Base-by-base conservation (phyloP, 805 yeast species). In the Blastobotrys attinorum region DNA sequence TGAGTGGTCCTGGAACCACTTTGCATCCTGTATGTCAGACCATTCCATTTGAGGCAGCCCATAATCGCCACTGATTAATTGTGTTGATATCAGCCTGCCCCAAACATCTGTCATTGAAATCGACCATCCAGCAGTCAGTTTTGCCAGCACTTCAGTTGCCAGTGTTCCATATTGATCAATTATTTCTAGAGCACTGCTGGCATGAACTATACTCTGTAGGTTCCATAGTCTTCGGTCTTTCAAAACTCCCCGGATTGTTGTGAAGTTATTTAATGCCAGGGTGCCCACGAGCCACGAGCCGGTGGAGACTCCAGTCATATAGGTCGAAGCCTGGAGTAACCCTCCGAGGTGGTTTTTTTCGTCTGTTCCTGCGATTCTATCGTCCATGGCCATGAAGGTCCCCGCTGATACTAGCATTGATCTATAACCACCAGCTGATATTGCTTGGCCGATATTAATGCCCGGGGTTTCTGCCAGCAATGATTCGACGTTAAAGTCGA, bases 401-500 rank as follows among this genome's bases (percentile, higher is more conserved):
- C 95, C 95, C 3, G 94, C 95, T 2, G 94, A 95, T 45, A 71
- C 64, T 36, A 86, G 62, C 85, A 87, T 83, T 27, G 95, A 92
- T 49, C 96, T 70, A 60, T 83, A 88, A 3, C 97, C 97, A 54
- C 97, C 97, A 37, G 96, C 96, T 15, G 86, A 77, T 51, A 80
- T 77, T 4, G 87, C 80, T 13, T 64, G 47, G 5, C 67, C 72
- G 23, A 62, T 48, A 10, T 49, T 52, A 34, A 61, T 39, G 48
- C 76, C 63, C 10, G 69, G 67, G 40, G 83, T 66, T 51, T 83
- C 74, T 11, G 29, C 7, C 92, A 92, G 83, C 44, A 81, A 70
- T 66, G 67, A 16, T 73, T 58, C 29, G 81, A 73, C 2, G 67
- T 76, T 52, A 78, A 79, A 17, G 82, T 76, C 11, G 81, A 67